Conservation (phyloP, 495 filamentous ascomycete species). For the Daldinia concentrica region DNA sequence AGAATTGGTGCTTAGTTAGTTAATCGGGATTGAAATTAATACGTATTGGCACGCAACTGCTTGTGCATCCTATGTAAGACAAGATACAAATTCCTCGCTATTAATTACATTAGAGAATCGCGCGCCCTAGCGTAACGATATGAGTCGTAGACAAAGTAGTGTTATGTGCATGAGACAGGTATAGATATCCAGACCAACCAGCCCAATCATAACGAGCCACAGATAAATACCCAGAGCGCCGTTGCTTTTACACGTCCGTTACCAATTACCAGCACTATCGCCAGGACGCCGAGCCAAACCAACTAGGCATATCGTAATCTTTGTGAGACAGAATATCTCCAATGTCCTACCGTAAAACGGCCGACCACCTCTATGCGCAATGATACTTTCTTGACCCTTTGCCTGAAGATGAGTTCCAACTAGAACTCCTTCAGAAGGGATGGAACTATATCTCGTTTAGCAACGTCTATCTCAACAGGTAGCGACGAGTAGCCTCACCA, state of each 20-base stretch:
- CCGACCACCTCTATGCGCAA: constrained; percentile 5
- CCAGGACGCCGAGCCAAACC: constrained; percentile 17
- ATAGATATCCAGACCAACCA: constrained; percentile 19
- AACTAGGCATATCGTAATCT: constrained; percentile 16
- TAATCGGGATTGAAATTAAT: background rate
- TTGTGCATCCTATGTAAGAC: background rate
- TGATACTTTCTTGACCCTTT: constrained; percentile 7
- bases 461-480: background rate
- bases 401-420: constrained; percentile 8
- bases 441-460: constrained; percentile 10
- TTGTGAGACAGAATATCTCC: constrained; percentile 11
- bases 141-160: background rate
- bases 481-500: background rate
- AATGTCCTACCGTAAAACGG: constrained; percentile 8
- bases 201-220: background rate
- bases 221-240: constrained; percentile 14
- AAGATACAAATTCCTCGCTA: background rate
- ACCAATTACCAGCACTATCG: constrained; percentile 9
- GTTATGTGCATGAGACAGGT: constrained; percentile 3
- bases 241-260: constrained; percentile 16
- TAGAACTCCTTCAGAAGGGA: constrained; percentile 3
- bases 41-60: background rate
- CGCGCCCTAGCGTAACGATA: background rate
- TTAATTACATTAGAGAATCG: constrained; percentile 13
- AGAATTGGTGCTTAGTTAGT: too few relatives aligned